These are phyloP conservation scores for Aquilaria sinensis DNA, from an alignment of 345 rosid species.

Conservation along the genomic window DNA sequence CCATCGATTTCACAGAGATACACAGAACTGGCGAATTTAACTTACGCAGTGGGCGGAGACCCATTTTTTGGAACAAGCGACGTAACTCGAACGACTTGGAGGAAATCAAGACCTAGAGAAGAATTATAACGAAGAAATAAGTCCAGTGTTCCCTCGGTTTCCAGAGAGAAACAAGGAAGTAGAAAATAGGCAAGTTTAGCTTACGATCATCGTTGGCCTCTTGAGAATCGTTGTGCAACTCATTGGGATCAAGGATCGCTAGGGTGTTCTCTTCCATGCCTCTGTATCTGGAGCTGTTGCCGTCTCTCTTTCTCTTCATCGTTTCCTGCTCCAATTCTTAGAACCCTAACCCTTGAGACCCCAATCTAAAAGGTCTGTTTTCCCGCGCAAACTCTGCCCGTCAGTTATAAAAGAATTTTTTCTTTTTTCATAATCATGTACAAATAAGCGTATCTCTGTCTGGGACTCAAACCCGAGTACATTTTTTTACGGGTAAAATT, in stretches of 20 bases:
- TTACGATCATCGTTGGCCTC: conserved; percentile 63
- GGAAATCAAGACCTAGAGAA: conserved; percentile 52
- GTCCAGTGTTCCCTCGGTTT: neutral
- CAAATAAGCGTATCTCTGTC: no score
- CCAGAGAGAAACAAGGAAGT: neutral
- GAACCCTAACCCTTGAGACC: no score
- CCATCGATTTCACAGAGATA: no score
- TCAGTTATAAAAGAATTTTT: no score
- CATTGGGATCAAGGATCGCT: conserved; percentile 62
- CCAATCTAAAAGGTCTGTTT: no score
- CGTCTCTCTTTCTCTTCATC: conserved; percentile 8
- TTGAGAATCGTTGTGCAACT: conserved; percentile 32
- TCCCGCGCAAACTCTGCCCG: no score
- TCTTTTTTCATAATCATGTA: no score
- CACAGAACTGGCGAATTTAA: neutral
- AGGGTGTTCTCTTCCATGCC: conserved; percentile 64
- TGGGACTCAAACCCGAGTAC: no score
- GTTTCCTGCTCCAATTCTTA: no score
- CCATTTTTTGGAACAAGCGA: conserved; percentile 39
- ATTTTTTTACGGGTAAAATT: no score
- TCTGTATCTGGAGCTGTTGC: conserved; percentile 22
- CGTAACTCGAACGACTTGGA: conserved; percentile 72
- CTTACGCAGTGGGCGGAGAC: conserved; percentile 58
- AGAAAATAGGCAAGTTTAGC: conserved; percentile 3
- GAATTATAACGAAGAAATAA: neutral